A percentile compares a stretch with the other conserved stretches of the same genome.
These are phyloP conservation scores for Tilletiaria anomala DNA, from an alignment of 1,284 basidiomycete species.

Conservation along the genomic window DNA sequence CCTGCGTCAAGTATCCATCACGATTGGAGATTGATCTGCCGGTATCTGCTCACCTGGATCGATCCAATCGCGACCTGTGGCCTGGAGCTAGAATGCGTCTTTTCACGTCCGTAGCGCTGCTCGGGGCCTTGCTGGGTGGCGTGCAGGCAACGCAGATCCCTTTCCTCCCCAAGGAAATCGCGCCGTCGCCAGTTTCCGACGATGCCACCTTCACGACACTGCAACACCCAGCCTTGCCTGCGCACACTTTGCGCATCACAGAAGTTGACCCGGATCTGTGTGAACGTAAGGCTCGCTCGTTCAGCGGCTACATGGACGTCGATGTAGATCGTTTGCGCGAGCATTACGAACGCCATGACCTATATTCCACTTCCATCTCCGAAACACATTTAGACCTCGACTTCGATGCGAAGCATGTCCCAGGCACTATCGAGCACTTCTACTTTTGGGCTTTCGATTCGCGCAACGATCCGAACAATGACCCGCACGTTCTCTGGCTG, in stretches of 20 bases:
- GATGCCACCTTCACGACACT: no score
- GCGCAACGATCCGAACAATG: conserved; percentile 22
- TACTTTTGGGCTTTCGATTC: conserved; percentile 39
- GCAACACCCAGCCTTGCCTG: conserved; percentile 31
- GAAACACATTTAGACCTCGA: not conserved
- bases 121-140: no score
- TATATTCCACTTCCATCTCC: not conserved
- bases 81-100: no score
- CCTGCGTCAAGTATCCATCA: no score
- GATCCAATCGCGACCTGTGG: no score
- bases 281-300: conserved; percentile 19
- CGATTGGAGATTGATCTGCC: no score
- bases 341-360: conserved; percentile 5
- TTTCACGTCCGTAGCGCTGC: no score
- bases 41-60: no score
- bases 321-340: conserved; percentile 26
- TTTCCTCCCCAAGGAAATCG: no score
- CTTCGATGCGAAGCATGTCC: not conserved
- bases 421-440: conserved; percentile 36
- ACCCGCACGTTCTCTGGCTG: conserved; percentile 35
- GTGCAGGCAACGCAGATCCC: no score
- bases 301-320: conserved; percentile 37
- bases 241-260: conserved; percentile 30
- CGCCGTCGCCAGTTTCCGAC: no score
- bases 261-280: conserved; percentile 20